phyloP scores from a whole-genome alignment of 257 asterid species.

The Solanum paucissectum region DNA sequence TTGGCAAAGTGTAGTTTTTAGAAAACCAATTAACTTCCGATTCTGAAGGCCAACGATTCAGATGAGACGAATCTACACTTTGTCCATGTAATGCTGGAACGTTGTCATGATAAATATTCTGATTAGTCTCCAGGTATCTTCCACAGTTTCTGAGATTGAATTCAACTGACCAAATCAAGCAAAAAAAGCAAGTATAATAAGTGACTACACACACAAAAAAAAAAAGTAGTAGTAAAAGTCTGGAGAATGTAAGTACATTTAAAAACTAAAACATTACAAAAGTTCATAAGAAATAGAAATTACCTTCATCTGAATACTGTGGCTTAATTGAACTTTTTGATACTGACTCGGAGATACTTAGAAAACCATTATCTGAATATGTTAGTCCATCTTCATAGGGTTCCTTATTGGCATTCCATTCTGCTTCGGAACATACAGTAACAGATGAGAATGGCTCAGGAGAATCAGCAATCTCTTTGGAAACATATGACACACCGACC shows the following conservation, averaged over 20 bases:
- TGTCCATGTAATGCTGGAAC: slow-evolving; percentile 3
- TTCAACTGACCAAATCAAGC: slow-evolving; percentile 7
- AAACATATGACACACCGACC: neutral
- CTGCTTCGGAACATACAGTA: slow-evolving; percentile 25
- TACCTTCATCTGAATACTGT: slow-evolving; percentile 1
- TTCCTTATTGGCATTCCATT: slow-evolving; percentile 17
- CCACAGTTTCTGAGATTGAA: neutral
- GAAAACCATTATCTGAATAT: slow-evolving; percentile 5
- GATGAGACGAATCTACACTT: neutral
- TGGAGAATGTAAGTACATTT: neutral
- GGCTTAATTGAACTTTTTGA: slow-evolving; percentile 12
- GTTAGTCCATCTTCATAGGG: slow-evolving; percentile 14
- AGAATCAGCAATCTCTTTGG: slow-evolving; percentile 20
- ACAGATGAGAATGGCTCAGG: slow-evolving; percentile 33
- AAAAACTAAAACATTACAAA: neutral
- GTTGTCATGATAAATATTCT: slow-evolving; percentile 5
- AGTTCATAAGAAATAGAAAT: neutral
- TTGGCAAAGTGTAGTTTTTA: slow-evolving; percentile 8
- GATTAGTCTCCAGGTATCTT: slow-evolving; percentile 9
- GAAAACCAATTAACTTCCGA: neutral
- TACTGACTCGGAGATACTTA: slow-evolving; percentile 5
- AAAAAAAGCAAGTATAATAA: neutral
- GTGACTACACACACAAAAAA: neutral
- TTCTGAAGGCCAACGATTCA: slow-evolving; percentile 8
- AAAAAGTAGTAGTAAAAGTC: neutral